Evolutionary conservation across 495 filamentous ascomycete genomes (phyloP), one percentile per base, ranked within the genome.

Genomic region (Apiosordaria backusii): DNA sequence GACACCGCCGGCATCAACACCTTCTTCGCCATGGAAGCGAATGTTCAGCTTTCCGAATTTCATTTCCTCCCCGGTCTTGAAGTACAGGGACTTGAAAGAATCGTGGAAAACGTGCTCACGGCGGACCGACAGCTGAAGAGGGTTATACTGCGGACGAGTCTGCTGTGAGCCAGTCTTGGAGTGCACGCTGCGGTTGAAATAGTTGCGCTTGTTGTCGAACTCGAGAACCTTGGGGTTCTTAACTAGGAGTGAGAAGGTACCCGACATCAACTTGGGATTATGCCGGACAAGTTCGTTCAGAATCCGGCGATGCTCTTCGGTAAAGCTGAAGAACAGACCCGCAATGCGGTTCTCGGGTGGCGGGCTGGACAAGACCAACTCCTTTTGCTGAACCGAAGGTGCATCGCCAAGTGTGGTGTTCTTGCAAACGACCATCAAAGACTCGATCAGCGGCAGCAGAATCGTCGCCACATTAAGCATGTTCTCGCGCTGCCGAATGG

Each of bases 141-240:
- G 84, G 65, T 89, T 88, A 66, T 82, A 84, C 54, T 81, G 76
- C 27, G 81, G 80, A 18, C 84, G 81, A 23, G 61, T 71, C 69
- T 91, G 87, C 67, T 85, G 88, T 15, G 85, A 86, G 15, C 84
- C 83, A 6, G 81, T 82, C 63, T 93, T 91, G 45, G 87, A 84
- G 76, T 98, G 95, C 21, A 99, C 84, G 68, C 90, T 91, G 55
- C 96, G 90, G 76, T 86, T 97, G 82, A 99, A 99, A 84, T 95
- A 99, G 76, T 96, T 97, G 70, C 96, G 93, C 84, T 99, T 99
- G 80, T 98, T 99, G 76, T 99, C 95, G 72, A 99, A 99, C 71
- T 99, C 95, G 57, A 99, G 79, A 16, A 99, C 95, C 84, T 97
- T 98, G 57, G 95, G 96, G 72, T 99, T 99, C 81, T 97, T 97